Evolutionary conservation across 306 rosid species (phyloP).

Genomic region (Prunus salicina): DNA sequence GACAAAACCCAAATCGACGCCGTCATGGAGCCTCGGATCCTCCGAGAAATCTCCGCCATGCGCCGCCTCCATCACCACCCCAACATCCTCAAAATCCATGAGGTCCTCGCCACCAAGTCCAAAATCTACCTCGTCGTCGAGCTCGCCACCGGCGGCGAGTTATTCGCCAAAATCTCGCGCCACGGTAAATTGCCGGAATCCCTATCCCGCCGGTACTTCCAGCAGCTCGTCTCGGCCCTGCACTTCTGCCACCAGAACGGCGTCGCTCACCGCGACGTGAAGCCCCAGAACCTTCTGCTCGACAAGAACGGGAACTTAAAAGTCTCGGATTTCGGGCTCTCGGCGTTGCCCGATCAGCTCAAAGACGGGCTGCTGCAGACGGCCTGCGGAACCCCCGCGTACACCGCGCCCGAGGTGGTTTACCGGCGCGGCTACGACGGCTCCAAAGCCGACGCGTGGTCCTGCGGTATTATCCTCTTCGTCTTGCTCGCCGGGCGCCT

Average conservation of each 20-base stretch:
- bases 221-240: constrained; percentile 75
- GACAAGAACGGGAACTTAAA: constrained; percentile 59
- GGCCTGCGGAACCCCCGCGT: constrained; percentile 91
- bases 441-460: constrained; percentile 82
- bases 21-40: constrained; percentile 66
- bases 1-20: constrained; percentile 64
- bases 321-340: constrained; percentile 89
- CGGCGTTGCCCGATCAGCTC: constrained; percentile 77
- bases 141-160: constrained; percentile 83
- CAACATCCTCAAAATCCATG: constrained; percentile 65
- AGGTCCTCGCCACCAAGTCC: constrained; percentile 77
- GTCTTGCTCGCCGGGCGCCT: constrained; percentile 63
- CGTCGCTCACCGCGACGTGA: constrained; percentile 82
- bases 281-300: constrained; percentile 85
- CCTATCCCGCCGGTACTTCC: constrained; percentile 57
- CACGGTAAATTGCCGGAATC: constrained; percentile 47
- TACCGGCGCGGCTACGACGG: constrained; percentile 70
- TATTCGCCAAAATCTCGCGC: constrained; percentile 54
- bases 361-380: constrained; percentile 75
- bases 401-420: constrained; percentile 82
- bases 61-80: constrained; percentile 82
- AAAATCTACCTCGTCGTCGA: constrained; percentile 85
- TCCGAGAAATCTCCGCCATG: constrained; percentile 82
- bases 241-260: constrained; percentile 74
- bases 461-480: constrained; percentile 81